Percentiles rank a stretch among this genome's conserved stretches.
Conservation (phyloP, 805 yeast species). For the Kazachstania psychrophila region DNA sequence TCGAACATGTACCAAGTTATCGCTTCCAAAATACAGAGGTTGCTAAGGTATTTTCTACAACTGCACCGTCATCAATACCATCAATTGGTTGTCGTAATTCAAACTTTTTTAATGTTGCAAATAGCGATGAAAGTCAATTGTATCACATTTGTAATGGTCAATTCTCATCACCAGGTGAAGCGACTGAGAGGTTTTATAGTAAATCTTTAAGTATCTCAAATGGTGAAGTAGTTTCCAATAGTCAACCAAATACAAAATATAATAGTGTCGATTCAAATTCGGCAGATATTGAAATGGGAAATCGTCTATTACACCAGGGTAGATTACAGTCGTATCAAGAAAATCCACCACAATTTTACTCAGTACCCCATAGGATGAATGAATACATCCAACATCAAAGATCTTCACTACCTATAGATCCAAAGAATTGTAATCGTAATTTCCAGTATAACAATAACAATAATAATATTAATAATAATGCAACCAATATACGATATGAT, state of each 20-base stretch:
- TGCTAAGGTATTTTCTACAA: background rate
- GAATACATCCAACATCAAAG: background rate
- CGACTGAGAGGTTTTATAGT: background rate
- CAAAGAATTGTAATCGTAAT: too few species aligned
- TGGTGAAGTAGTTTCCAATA: background rate
- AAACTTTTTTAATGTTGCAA: background rate
- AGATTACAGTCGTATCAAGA: background rate
- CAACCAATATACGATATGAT: too few species aligned
- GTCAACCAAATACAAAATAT: background rate
- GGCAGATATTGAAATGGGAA: background rate
- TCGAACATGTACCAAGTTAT: background rate
- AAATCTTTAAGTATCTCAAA: background rate
- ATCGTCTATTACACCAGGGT: background rate
- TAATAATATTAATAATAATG: too few species aligned
- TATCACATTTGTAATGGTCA: background rate
- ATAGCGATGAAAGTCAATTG: background rate
- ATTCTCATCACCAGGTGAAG: background rate
- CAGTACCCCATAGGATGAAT: background rate
- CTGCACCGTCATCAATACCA: constrained; percentile 1
- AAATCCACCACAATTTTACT: background rate
- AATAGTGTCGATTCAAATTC: constrained; percentile 1
- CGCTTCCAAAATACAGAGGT: background rate
- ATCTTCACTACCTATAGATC: background rate
- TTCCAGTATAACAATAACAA: background rate
- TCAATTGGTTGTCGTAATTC: background rate